Evolutionary conservation across 352 stramenopile species (phyloP).

Genomic region (Globisporangium echinulatum): DNA sequence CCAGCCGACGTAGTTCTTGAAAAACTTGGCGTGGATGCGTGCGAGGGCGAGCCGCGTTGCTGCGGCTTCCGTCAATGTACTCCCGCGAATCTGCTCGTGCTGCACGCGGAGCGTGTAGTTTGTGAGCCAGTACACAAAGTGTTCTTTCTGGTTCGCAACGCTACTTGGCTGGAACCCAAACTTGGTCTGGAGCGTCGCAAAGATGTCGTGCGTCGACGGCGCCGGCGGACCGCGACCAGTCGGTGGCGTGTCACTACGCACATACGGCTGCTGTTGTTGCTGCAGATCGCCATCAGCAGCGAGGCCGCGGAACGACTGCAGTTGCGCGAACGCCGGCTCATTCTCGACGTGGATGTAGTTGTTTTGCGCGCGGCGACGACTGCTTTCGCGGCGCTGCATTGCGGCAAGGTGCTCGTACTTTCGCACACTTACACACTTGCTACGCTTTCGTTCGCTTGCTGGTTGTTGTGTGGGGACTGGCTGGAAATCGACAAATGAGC

Average conservation of each 20-base stretch:
- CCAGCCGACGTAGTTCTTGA: conserved; percentile 92
- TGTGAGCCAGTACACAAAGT: conserved; percentile 77
- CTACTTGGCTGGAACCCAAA: conserved; percentile 77
- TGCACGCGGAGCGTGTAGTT: conserved; percentile 78
- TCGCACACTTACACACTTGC: too few relatives aligned
- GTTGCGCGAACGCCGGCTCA: conserved; percentile 47
- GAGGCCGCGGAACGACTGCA: conserved; percentile 50
- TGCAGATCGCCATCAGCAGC: neutral
- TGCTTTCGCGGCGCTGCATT: conserved; percentile 16
- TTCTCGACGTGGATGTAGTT: conserved; percentile 78
- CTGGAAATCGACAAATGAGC: too few relatives aligned
- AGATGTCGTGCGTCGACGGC: conserved; percentile 34
- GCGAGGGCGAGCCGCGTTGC: conserved; percentile 45
- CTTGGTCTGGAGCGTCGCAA: conserved; percentile 72
- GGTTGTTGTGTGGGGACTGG: too few relatives aligned
- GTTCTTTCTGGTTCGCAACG: conserved; percentile 82
- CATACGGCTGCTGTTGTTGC: conserved; percentile 4
- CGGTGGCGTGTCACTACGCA: conserved; percentile 3
- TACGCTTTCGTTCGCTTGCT: too few relatives aligned
- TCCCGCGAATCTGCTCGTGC: conserved; percentile 24
- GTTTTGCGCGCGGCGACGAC: conserved; percentile 29
- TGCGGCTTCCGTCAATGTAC: conserved; percentile 28
- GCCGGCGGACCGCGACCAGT: conserved; percentile 8
- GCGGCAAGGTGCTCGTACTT: neutral
- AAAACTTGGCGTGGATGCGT: conserved; percentile 77